Base-by-base conservation (phyloP, 148 eudicot species). In the Tetragonia tetragonoides region DNA sequence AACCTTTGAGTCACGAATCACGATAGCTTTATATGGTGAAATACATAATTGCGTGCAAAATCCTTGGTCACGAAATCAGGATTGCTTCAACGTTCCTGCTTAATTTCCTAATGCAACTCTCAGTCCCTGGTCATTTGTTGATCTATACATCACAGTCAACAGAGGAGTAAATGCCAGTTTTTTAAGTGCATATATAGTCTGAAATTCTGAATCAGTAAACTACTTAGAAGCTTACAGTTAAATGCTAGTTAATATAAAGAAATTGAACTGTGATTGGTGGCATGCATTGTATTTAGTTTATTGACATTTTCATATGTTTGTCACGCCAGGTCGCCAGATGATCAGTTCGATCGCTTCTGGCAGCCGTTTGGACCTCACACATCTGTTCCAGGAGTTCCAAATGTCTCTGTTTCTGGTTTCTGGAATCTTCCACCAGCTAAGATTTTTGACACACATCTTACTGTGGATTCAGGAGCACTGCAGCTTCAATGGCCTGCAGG, bases 261-360 rank as follows among this genome's bases (percentile, higher is more conserved):
- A 71, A 5, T 72, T 72, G 40, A 57, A 70, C 12, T 8, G n/a
- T 66, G 10, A 28, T 56, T 74, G 21, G 61, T 67, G 16, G 49
- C n/a, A 17, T 49, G 7, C n/a, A 60, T 28, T 47, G 41, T 64
- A 44, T 38, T 39, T 5, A 40, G 10, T 41, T 42, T 34, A 59
- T n/a, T 46, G 15, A 65, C 49, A 73, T 38, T 28, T 23, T 21
- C 20, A 51, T 7, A 39, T n/a, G n/a, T 80, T 64, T 84, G 46
- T 21, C 70, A 76, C 56, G 42, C 21, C 90, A 95, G 99, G 81
- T 91, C 91, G 77, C 98, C 98, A 28, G 97, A 93, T 70, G 99
- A 95, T 83, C 84, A 64, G 79, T 95, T 88, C 79, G 94, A 90
- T 88, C 99, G 99, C 24, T 88, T 78, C 44, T 95, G 99, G 99